A percentile compares a stretch with the other conserved stretches of the same genome.
Evolutionary conservation across 345 rosid genomes (phyloP).

Genomic region (Populus davidiana): DNA sequence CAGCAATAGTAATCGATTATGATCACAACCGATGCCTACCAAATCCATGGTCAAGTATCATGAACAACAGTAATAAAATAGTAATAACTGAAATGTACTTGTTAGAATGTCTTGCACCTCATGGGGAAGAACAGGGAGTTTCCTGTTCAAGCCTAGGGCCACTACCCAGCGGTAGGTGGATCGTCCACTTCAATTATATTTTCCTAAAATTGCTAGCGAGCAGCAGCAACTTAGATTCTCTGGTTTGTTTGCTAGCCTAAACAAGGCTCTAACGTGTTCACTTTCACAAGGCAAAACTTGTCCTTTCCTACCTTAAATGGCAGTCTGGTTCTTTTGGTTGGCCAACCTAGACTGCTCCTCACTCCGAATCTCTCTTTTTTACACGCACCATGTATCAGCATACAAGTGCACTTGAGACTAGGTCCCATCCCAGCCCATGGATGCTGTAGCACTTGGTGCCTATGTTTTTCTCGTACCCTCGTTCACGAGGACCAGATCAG

Average conservation of each 20-base stretch:
- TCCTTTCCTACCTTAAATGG: background rate
- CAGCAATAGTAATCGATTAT: background rate
- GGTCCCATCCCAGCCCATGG: background rate
- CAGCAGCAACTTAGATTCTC: background rate
- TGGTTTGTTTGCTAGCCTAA: background rate
- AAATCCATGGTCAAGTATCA: background rate
- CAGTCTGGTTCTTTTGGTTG: background rate
- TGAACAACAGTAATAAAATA: background rate
- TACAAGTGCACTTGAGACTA: background rate
- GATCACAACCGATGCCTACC: background rate
- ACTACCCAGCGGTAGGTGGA: background rate
- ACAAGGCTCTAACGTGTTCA: background rate
- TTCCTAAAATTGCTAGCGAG: background rate
- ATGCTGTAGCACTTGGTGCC: background rate
- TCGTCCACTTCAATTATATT: background rate
- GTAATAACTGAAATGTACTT: background rate
- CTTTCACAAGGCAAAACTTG: background rate
- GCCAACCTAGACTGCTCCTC: background rate
- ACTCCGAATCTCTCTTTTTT: background rate
- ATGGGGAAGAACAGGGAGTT: background rate
- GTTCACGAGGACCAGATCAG: background rate
- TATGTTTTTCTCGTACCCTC: background rate
- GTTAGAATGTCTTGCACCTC: background rate
- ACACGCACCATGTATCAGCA: background rate
- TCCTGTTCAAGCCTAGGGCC: background rate